Base-by-base conservation (phyloP, 73 alveolate species). In the Symbiodinium pilosum region DNA sequence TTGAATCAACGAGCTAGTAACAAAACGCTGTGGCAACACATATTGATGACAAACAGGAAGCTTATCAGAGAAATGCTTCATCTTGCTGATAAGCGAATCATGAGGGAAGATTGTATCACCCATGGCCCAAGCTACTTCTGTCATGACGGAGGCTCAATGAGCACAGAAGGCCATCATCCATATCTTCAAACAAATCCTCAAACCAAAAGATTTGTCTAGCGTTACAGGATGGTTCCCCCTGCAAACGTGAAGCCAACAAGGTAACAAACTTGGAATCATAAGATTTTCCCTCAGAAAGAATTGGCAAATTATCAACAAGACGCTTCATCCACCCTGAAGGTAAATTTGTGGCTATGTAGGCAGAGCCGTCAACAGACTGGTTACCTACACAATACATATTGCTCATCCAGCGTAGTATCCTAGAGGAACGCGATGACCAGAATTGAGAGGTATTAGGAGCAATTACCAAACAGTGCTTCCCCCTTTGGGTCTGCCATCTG, bases 81-180 rank as follows among this genome's bases (percentile, higher is more conserved):
- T 56, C n/a, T 6, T n/a, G n/a, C n/a, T n/a, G n/a, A n/a, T n/a
- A n/a, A n/a, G n/a, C n/a, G n/a, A n/a, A n/a, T n/a, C 34, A 8
- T 12, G 73, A 56, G 5, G 73, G 73, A 56, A 56, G 73, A 56
- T 16, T 32, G 3, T 26, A 32, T 32, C 14, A 56, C 32, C 34
- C n/a, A n/a, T n/a, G n/a, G n/a, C n/a, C n/a, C 34, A 2, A 34
- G 1, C 18, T 36, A n/a, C 18, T 0, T 2, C 94, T 4, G 28
- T 86, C 84, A 14, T 21, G 30, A 8, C 40, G 52, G 41, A 86
- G 6, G 24, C 59, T 32, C 24, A 77, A 18, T 0, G 83, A 51
- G 40, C 94, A 54, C 38, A 86, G 56, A 20, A 30, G 26, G 2
- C 94, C 94, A 39, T 51, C 54, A 20, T 86, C 94, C 32, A 52